phyloP scores from a whole-genome alignment of 148 eudicot genomes.

The Salicornia ramosissima region DNA sequence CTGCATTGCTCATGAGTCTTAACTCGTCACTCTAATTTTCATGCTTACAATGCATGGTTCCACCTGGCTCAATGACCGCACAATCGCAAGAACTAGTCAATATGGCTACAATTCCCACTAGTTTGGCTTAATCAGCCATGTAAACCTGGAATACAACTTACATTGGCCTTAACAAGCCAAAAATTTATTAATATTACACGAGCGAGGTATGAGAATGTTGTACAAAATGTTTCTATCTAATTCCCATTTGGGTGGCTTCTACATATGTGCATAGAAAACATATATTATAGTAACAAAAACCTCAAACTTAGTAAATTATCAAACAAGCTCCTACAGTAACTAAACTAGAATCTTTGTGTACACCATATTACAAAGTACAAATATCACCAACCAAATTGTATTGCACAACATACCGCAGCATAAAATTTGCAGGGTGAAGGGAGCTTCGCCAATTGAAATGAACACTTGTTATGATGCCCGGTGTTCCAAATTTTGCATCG shows the following conservation, averaged over 20 bases:
- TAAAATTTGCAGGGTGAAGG: conserved; percentile 13
- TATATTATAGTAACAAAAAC: conserved; percentile 12
- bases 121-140: too few relatives aligned
- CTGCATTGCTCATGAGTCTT: too few relatives aligned
- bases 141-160: too few relatives aligned
- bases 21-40: too few relatives aligned
- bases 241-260: conserved; percentile 23
- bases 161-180: conserved; percentile 10
- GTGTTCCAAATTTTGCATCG: conserved; percentile 2
- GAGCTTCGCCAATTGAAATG: conserved; percentile 24
- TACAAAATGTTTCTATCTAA: conserved; percentile 25
- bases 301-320: conserved; percentile 6
- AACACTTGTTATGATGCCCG: conserved; percentile 11
- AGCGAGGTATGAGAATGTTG: not conserved
- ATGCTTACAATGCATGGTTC: too few relatives aligned
- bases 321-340: conserved; percentile 14
- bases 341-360: conserved; percentile 10
- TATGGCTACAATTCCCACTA: too few relatives aligned
- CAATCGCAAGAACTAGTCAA: too few relatives aligned
- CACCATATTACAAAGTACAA: conserved; percentile 25
- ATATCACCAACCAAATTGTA: conserved; percentile 17
- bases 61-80: too few relatives aligned
- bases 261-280: conserved; percentile 33
- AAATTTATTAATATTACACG: conserved; percentile 21
- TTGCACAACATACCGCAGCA: conserved; percentile 11